phyloP scores from a whole-genome alignment of 331 rosid species.

The Pyrus hybrid region DNA sequence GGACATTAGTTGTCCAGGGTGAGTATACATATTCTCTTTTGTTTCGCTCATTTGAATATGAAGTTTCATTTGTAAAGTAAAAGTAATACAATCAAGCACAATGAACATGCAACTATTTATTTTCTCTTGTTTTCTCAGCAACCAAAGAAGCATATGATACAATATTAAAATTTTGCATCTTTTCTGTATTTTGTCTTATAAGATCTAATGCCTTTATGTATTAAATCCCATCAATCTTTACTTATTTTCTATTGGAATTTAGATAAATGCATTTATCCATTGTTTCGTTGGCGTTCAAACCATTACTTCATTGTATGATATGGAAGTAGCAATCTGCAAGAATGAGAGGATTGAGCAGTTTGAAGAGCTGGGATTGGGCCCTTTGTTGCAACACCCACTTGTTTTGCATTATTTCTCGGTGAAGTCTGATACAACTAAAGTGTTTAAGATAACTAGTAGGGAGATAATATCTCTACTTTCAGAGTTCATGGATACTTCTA shows the following conservation, averaged over 20 bases:
- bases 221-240: neutral
- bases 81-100: neutral
- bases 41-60: neutral
- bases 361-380: conserved; percentile 76
- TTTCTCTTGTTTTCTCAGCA: neutral
- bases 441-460: conserved; percentile 48
- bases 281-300: conserved; percentile 77
- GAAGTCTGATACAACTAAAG: conserved; percentile 34
- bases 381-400: conserved; percentile 70
- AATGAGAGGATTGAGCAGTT: conserved; percentile 57
- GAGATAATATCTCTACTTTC: conserved; percentile 42
- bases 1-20: neutral
- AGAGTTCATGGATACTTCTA: conserved; percentile 20
- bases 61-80: neutral
- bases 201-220: neutral
- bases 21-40: neutral
- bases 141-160: neutral
- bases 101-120: neutral
- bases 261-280: conserved; percentile 87
- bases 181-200: neutral
- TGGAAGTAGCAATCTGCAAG: conserved; percentile 73
- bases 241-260: conserved; percentile 18
- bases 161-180: neutral
- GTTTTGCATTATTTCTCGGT: conserved; percentile 62
- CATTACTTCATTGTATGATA: conserved; percentile 60